Conservation (phyloP, 2,329 filamentous ascomycete genomes). For the Fusarium chuoi region DNA sequence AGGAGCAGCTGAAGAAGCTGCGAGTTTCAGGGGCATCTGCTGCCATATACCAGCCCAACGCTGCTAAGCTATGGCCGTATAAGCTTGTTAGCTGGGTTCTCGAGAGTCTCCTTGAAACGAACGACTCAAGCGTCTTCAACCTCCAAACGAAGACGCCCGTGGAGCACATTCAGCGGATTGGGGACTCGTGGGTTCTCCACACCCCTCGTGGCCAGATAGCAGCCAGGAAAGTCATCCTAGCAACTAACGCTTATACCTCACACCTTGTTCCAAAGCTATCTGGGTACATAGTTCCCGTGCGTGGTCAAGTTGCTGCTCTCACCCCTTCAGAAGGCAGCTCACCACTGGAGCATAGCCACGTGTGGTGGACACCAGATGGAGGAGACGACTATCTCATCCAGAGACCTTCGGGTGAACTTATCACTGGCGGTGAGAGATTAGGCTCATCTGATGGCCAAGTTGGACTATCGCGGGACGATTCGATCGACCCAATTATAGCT, state of each 20-base stretch:
- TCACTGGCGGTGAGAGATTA: slow-evolving; percentile 76
- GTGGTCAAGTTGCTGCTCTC: slow-evolving; percentile 78
- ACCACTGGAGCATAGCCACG: slow-evolving; percentile 68
- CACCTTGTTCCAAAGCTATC: slow-evolving; percentile 75
- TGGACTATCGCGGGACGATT: slow-evolving; percentile 69
- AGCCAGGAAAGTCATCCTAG: slow-evolving; percentile 74
- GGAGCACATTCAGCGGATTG: slow-evolving; percentile 55
- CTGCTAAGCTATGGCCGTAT: slow-evolving; percentile 83
- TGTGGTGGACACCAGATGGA: slow-evolving; percentile 62
- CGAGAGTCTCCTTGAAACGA: slow-evolving; percentile 61
- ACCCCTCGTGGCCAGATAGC: slow-evolving; percentile 75
- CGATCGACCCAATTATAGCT: slow-evolving; percentile 66
- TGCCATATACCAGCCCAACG: slow-evolving; percentile 71
- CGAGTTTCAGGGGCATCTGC: slow-evolving; percentile 68
- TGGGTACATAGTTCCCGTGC: slow-evolving; percentile 78
- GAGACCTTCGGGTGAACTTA: slow-evolving; percentile 68
- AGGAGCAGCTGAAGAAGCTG: slow-evolving; percentile 59
- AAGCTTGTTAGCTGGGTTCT: slow-evolving; percentile 81
- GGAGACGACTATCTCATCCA: slow-evolving; percentile 80
- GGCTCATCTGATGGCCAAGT: slow-evolving; percentile 58
- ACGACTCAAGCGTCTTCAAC: slow-evolving; percentile 65
- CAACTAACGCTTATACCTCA: slow-evolving; percentile 87
- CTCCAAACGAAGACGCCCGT: slow-evolving; percentile 80
- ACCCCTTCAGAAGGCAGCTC: slow-evolving; percentile 59
- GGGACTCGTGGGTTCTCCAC: slow-evolving; percentile 66